Percentiles rank a stretch among this genome's conserved stretches.
These are phyloP conservation scores for Phytophthora kernoviae DNA, from an alignment of 352 stramenopile species.

Conservation along the genomic window DNA sequence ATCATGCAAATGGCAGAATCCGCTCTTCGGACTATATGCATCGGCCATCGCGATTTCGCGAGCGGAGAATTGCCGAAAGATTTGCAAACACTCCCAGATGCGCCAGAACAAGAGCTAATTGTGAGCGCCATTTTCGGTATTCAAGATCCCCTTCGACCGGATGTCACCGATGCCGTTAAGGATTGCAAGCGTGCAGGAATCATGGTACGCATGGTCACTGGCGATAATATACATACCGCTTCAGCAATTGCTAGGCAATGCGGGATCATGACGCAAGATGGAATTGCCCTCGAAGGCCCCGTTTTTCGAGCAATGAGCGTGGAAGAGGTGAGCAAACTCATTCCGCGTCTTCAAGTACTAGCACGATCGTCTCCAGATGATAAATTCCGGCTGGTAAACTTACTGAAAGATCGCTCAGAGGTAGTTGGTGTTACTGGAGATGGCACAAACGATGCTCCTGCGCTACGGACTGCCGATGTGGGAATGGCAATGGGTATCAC, in stretches of 20 bases:
- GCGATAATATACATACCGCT: conserved; percentile 98
- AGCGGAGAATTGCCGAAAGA: conserved; percentile 56
- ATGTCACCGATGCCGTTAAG: conserved; percentile 94
- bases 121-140: conserved; percentile 95
- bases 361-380: conserved; percentile 95
- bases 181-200: conserved; percentile 96
- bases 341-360: conserved; percentile 88
- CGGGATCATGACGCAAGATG: conserved; percentile 94
- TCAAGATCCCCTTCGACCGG: conserved; percentile 94
- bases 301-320: conserved; percentile 89
- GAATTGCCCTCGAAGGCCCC: conserved; percentile 91
- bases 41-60: conserved; percentile 83
- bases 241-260: conserved; percentile 96
- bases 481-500: conserved; percentile 85
- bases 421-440: conserved; percentile 84
- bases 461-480: conserved; percentile 72
- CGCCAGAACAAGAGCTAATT: conserved; percentile 80
- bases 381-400: conserved; percentile 96
- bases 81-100: conserved; percentile 53
- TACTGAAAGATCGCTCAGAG: conserved; percentile 73
- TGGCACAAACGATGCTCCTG: conserved; percentile 82
- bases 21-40: conserved; percentile 87
- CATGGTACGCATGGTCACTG: conserved; percentile 99
- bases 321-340: conserved; percentile 61
- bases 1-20: conserved; percentile 85